These are phyloP conservation scores for Bolboschoenus planiculmis DNA, from an alignment of 176 grass and related monocot species.

Conservation along the genomic window DNA sequence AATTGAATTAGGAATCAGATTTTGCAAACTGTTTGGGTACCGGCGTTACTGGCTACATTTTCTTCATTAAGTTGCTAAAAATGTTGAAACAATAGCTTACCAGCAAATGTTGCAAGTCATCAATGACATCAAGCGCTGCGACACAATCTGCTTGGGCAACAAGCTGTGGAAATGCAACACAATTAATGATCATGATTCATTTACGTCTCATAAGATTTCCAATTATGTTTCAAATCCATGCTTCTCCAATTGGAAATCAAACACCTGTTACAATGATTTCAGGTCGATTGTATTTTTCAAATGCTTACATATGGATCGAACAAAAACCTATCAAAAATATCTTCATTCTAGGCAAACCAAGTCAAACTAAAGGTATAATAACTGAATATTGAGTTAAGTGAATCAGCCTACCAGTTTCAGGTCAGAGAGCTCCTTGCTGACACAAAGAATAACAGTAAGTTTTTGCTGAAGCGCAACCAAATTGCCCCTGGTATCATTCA, in stretches of 20 bases:
- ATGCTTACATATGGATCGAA: background rate
- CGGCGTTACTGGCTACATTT: background rate
- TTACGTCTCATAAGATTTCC: background rate
- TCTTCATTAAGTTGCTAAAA: conserved; percentile 4
- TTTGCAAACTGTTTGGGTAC: background rate
- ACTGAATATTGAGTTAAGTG: background rate
- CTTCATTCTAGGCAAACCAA: conserved; percentile 12
- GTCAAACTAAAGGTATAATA: conserved; percentile 1
- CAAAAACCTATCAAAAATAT: conserved; percentile 1
- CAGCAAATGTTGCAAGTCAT: conserved; percentile 87
- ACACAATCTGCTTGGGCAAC: conserved; percentile 93
- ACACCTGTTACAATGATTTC: background rate
- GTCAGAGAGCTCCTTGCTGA: conserved; percentile 66
- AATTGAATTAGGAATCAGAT: background rate
- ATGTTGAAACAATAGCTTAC: conserved; percentile 40
- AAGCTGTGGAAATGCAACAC: conserved; percentile 51
- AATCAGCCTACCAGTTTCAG: conserved; percentile 67
- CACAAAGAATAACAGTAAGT: conserved; percentile 88
- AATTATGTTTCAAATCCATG: conserved; percentile 7
- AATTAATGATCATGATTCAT: background rate
- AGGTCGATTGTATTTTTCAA: background rate
- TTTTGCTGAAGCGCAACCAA: conserved; percentile 78
- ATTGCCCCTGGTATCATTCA: conserved; percentile 65
- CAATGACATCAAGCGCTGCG: conserved; percentile 86
- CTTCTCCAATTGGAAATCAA: background rate